Evolutionary conservation across 306 rosid genomes (phyloP).

Genomic region (Prunus dulcis): DNA sequence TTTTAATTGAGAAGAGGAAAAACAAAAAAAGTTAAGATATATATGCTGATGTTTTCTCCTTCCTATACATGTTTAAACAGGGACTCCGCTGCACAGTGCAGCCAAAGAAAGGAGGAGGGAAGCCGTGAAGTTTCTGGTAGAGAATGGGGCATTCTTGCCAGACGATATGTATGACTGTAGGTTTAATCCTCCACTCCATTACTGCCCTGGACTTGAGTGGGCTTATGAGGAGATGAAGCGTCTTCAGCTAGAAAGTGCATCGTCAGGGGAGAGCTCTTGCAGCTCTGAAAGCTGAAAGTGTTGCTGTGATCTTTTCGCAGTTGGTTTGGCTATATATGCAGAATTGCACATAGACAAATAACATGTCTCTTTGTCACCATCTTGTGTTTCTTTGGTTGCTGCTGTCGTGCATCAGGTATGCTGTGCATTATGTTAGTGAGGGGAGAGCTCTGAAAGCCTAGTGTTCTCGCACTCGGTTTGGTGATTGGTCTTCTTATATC

Average conservation of each 20-base stretch:
- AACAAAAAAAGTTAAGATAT: background rate
- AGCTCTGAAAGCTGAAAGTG: conserved; percentile 63
- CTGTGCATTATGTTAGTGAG: background rate
- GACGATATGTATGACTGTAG: conserved; percentile 80
- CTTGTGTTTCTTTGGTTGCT: background rate
- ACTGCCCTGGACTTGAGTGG: conserved; percentile 96
- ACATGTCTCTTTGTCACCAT: background rate
- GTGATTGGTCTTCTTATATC: background rate
- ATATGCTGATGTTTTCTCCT: background rate
- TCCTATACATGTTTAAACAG: conserved; percentile 27
- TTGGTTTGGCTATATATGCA: background rate
- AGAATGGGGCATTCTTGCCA: conserved; percentile 92
- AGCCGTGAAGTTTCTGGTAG: conserved; percentile 74
- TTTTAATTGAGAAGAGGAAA: background rate
- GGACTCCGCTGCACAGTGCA: conserved; percentile 97
- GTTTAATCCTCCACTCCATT: conserved; percentile 94
- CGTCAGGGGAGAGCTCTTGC: conserved; percentile 53
- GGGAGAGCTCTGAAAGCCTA: background rate
- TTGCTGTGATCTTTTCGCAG: background rate
- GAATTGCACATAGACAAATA: background rate
- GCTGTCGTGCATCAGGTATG: background rate
- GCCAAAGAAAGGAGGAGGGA: conserved; percentile 91
- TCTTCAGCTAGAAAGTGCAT: conserved; percentile 44
- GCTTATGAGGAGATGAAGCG: conserved; percentile 95
- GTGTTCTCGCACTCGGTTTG: background rate